Evolutionary conservation across 2,329 filamentous ascomycete species (phyloP), one percentile per base, ranked within the genome.

Genomic region (Pseudogymnoascus sp.): DNA sequence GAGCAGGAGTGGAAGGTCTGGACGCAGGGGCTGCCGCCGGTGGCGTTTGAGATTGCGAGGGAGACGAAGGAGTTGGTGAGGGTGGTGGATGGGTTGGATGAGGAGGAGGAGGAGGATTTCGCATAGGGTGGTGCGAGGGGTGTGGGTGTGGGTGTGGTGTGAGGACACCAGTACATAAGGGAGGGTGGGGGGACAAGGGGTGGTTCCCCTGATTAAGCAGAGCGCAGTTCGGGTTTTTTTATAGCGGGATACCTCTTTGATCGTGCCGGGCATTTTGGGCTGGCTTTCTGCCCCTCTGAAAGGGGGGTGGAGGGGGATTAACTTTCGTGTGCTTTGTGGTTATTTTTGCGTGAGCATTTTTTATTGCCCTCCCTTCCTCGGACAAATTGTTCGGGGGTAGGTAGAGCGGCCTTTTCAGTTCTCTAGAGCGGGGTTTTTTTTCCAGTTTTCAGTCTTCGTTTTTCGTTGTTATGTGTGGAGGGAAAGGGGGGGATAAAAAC

Each of bases 41-140:
- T 95, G 68, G 90, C 90, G n/a, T 96, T 96, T 75, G 89, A 91
- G 75, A 88, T 93, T 72, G 91, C 89, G 6, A 82, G 89, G 65
- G 89, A 92, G 75, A 89, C 88, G 61, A 95, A 93, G 78, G 90
- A 90, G 72, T 77, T 91, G 65, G 82, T 85, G 10, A 74, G 79
- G 24, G 74, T 77, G 35, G 74, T 82, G 33, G 80, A 82, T 65
- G 63, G 21, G 21, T 29, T 62, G 19, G 64, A 35, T 38, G 47
- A 42, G 29, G 62, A 50, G 24, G 24, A 50, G 26, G 61, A 35
- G 29, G 61, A 44, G 33, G 26, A 56, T 56, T 56, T 16, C n/a
- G 47, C 47, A 24, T 50, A 50, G 24, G 24, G 14, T 16, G 24
- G 26, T 19, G 4, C 2, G 7, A 26, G 24, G 24, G 24, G 42